Evolutionary conservation across 345 rosid genomes (phyloP), one percentile per base, ranked within the genome.

Genomic region (Durio zibethinus): DNA sequence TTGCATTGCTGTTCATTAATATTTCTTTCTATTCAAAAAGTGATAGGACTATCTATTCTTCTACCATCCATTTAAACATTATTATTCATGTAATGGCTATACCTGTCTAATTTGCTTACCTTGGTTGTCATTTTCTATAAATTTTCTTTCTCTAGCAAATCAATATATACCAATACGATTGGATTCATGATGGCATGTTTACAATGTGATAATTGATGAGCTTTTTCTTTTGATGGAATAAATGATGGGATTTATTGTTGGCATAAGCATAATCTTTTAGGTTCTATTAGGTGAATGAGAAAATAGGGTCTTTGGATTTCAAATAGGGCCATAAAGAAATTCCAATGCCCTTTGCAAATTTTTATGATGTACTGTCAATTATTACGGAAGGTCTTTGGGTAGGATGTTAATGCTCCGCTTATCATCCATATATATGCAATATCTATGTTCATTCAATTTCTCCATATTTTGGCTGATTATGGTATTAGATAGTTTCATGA

Each of bases 1-100:
- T 16, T 84, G 83, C 77, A 74, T 71, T 76, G 69, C 64, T 61
- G 43, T 77, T 65, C 73, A 59, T 43, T 50, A 67, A 14, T 52
- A 29, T 33, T 64, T 72, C 42, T 65, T 65, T 33, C 18, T 62
- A 73, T 23, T 29, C 52, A 48, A 60, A 52, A 36, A 40, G 47
- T 73, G 10, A 25, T 61, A 38, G 21, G 75, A 33, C 25, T 35
- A 47, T 15, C 52, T 40, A 20, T 15, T 73, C 21, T 75, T 27
- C 25, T 4, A 8, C 47, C 10, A 4, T 15, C 54, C 20, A 27
- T 40, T 20, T 21, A 40, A 27, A 31, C n/a, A 20, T 62, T 48
- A 1, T 21, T 18, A 11, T 62, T 75, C 11, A 45, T 40, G 56
- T 7, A 61, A 27, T 60, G 25, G 42, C n/a, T 53, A 53, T 72